Conservation (phyloP, 345 rosid genomes). For the Carallia brachiata region DNA sequence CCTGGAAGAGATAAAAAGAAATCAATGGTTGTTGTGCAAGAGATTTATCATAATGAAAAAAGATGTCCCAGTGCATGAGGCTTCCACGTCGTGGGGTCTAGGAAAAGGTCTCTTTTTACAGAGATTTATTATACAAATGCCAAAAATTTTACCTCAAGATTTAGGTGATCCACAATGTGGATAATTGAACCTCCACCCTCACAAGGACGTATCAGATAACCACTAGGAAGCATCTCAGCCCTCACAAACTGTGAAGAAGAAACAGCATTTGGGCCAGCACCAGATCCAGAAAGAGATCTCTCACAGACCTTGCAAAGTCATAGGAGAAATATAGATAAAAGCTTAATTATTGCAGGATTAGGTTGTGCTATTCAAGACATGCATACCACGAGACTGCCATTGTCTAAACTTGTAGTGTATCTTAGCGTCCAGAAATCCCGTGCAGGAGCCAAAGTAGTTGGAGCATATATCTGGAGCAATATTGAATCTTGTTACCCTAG, state of each 20-base stretch:
- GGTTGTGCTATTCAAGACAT: not conserved
- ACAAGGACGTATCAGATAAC: constrained; percentile 90
- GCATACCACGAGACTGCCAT: constrained; percentile 98
- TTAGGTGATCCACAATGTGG: constrained; percentile 94
- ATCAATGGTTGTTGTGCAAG: not conserved
- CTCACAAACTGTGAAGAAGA: constrained; percentile 90
- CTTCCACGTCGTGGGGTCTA: no score
- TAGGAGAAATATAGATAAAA: not conserved
- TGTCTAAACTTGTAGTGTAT: constrained; percentile 86
- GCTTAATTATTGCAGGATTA: not conserved
- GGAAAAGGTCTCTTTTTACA: no score
- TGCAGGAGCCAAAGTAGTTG: constrained; percentile 96
- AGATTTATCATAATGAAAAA: not conserved
- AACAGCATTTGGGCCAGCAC: constrained; percentile 79
- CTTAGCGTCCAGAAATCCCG: constrained; percentile 98
- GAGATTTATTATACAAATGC: not conserved
- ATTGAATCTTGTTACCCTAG: not conserved
- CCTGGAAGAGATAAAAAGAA: constrained; percentile 38
- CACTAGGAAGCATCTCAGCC: constrained; percentile 96
- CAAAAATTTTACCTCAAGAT: constrained; percentile 66
- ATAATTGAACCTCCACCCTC: constrained; percentile 99
- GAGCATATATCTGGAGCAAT: constrained; percentile 75
- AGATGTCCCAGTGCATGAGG: no score
- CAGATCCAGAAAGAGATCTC: constrained; percentile 96
- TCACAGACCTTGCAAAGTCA: constrained; percentile 68